Base-by-base conservation (phyloP, 176 grass and related monocot genomes). In the Cenchrus americanus region DNA sequence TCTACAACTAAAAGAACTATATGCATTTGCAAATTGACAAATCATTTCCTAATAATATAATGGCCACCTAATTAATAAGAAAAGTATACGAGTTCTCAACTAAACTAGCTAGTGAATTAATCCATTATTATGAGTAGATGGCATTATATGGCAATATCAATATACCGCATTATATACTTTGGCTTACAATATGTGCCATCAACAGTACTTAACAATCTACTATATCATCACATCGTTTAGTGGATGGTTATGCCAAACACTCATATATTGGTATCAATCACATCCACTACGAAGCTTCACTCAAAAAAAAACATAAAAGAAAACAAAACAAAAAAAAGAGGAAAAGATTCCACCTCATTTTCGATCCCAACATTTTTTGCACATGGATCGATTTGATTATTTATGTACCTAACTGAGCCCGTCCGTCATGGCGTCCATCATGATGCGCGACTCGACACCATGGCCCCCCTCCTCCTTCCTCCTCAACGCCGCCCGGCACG, bases 371-470 rank as follows among this genome's bases (percentile, higher is more conserved):
- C 71, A 77, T 79, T 82, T 57, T 57, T 2, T 40, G 49, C 72
- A 68, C n/a, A n/a, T 52, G n/a, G 30, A 65, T 63, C 74, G 18
- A 76, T 30, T 89, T 92, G 27, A 88, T 92, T 75, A 43, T 43
- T 43, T 92, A 92, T 92, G 50, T 84, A 92, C 90, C 77, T 87
- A 61, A 80, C 10, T 37, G n/a, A 30, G 27, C 27, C 27, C 27
- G 27, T 30, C 27, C 27, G 27, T 30, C 27, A 30, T 30, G 27
- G 1, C 13, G 82, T 60, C 59, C 59, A 22, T 41, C 14, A 5
- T 10, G 77, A 30, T 30, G 27, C 27, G 64, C 19, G 32, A 26
- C 21, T 2, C 62, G 14, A 4, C 30, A 80, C 13, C n/a, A 5
- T 0, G 27, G 27, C 27, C 71, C 48, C 0, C 49, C 10, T 17